A percentile compares a stretch with the other conserved stretches of the same genome.
phyloP scores from a whole-genome alignment of 331 rosid species.

The Rhamnella rubrinervis region DNA sequence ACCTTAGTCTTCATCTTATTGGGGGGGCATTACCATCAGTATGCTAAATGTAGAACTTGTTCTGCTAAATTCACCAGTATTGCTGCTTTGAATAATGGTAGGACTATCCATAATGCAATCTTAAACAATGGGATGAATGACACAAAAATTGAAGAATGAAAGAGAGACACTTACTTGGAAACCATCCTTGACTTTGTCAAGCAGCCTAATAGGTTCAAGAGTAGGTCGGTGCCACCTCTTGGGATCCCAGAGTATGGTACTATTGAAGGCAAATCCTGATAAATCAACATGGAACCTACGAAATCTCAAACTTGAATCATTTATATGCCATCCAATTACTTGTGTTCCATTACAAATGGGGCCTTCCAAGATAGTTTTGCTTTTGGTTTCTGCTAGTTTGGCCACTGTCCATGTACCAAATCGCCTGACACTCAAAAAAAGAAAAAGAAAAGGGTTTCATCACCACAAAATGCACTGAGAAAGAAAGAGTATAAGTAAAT shows the following conservation, averaged over 20 bases:
- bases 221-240: conserved; percentile 75
- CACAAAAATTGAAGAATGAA: conserved; percentile 4
- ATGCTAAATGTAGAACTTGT: conserved; percentile 3
- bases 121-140: conserved; percentile 1
- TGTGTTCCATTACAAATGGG: conserved; percentile 77
- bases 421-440: conserved; percentile 50
- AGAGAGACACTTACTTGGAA: conserved; percentile 53
- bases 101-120: conserved; percentile 6
- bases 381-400: conserved; percentile 36
- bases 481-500: conserved; percentile 4
- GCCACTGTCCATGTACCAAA: conserved; percentile 90
- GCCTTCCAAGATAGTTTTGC: conserved; percentile 53
- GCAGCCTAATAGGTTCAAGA: conserved; percentile 69
- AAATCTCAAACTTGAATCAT: conserved; percentile 42
- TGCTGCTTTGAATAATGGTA: neutral
- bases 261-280: conserved; percentile 88
- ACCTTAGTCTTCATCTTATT: no score
- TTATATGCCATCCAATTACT: conserved; percentile 83
- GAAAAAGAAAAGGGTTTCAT: conserved; percentile 14
- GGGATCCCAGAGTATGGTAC: conserved; percentile 87
- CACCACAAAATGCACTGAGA: conserved; percentile 9
- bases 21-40: neutral
- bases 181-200: conserved; percentile 51
- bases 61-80: neutral
- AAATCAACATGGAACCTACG: conserved; percentile 70